phyloP scores from a whole-genome alignment of 2,329 filamentous ascomycete genomes.

The Scytalidium lignicola region DNA sequence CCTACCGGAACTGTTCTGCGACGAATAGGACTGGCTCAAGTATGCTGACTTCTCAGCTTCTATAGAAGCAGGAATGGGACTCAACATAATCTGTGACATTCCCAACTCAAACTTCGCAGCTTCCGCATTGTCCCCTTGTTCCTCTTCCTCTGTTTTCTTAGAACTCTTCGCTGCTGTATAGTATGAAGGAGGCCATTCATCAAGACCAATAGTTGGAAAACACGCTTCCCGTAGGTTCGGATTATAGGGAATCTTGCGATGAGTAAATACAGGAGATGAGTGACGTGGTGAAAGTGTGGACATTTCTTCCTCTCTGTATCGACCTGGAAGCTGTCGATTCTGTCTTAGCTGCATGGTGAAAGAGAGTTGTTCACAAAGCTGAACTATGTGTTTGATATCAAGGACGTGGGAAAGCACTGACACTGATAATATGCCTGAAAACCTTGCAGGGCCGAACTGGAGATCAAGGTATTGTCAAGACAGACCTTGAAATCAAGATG shows the following conservation, averaged over 20 bases:
- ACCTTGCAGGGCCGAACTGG: too few species aligned
- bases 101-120: constrained; percentile 1
- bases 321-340: constrained; percentile 11
- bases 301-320: constrained; percentile 21
- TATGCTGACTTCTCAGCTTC: too few species aligned
- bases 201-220: constrained; percentile 19
- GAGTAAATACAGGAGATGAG: constrained; percentile 12
- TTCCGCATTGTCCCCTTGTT: constrained; percentile 3
- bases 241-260: constrained; percentile 22
- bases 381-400: neutral
- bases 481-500: too few species aligned
- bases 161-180: constrained; percentile 8
- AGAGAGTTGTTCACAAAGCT: neutral
- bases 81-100: neutral
- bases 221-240: constrained; percentile 13
- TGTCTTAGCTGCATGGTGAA: constrained; percentile 3
- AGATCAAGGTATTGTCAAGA: too few species aligned
- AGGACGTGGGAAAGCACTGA: too few species aligned
- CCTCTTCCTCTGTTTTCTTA: constrained; percentile 14
- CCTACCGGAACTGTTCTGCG: neutral
- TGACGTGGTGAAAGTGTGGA: constrained; percentile 2
- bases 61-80: too few species aligned
- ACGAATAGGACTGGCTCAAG: neutral
- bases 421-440: too few species aligned
- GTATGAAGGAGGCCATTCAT: constrained; percentile 8